Evolutionary conservation across 2,329 filamentous ascomycete species (phyloP), one percentile per base, ranked within the genome.

Genomic region (Pyrenochaeta sp.): DNA sequence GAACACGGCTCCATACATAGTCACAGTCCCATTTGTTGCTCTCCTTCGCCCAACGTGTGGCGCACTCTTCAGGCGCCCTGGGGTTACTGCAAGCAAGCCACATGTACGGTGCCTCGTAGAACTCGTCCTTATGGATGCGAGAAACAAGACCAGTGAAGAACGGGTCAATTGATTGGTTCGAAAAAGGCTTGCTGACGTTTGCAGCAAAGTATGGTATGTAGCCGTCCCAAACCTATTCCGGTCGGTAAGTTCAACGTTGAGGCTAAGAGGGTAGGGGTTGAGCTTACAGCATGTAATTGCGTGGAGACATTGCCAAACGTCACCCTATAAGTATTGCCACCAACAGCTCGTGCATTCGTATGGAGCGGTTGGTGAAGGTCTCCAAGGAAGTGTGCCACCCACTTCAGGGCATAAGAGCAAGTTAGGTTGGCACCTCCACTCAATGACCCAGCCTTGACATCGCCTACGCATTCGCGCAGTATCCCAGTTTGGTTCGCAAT

Each of bases 311-410:
- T 64, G 3, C 60, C 68, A 56, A 77, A 78, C 49, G 60, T 77
- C 43, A 77, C 76, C 20, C 61, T 68, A 51, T 72, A 68, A 10
- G 63, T 64, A 49, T 78, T 78, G 0, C 77, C 77, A 12, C 77
- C 77, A 6, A 67, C 65, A 17, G 69, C 74, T 6, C 71, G 60
- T 12, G 71, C 73, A 14, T 72, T 76, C 10, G 75, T 73, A 60
- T 79, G 77, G 15, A 79, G 64, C 1, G 77, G 77, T 60, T 79
- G 77, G 6, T 72, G 64, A 11, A 78, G 74, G 42, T 79, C 77
- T 15, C 77, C 76, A 7, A 78, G 37, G 54, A 78, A 78, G 58
- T 79, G 77, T 3, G 71, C 62, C 3, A 77, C 68, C 74, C 76
- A 79, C 44, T 77, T 77, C 30, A 78, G 56, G n/a, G 76, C 76